phyloP scores from a whole-genome alignment of 2,329 filamentous ascomycete genomes.

The Diplodia corticola region DNA sequence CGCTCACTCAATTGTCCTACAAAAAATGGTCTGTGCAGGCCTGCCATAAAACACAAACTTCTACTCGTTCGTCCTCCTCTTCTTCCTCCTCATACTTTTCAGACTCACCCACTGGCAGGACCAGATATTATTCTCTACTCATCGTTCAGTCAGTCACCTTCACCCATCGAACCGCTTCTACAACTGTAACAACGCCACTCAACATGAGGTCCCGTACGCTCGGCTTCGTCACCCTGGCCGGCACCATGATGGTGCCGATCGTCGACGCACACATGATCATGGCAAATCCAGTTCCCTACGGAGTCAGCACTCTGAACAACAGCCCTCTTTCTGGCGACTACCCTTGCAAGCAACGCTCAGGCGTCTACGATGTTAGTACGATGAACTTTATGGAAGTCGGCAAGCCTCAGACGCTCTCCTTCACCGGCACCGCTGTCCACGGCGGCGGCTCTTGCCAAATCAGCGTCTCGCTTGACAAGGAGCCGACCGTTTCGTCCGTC shows the following conservation, averaged over 20 bases:
- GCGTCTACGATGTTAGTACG: conserved; percentile 47
- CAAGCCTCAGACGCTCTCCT: conserved; percentile 60
- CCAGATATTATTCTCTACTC: background rate
- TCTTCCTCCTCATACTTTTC: background rate
- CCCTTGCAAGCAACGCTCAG: conserved; percentile 70
- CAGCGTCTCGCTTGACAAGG: conserved; percentile 72
- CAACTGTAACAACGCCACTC: background rate
- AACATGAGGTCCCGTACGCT: conserved; percentile 19
- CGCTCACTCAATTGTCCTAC: background rate
- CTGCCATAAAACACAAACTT: background rate
- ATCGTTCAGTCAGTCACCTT: conserved; percentile 1
- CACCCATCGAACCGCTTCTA: background rate
- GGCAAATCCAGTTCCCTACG: conserved; percentile 65
- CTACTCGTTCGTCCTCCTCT: no score
- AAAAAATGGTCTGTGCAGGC: background rate
- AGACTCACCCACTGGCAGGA: background rate
- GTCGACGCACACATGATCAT: conserved; percentile 77
- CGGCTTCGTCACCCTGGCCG: conserved; percentile 23
- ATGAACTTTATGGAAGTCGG: conserved; percentile 67
- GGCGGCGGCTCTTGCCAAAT: conserved; percentile 91
- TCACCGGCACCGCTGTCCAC: conserved; percentile 74
- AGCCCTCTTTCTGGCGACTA: conserved; percentile 73
- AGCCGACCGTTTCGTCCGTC: conserved; percentile 64
- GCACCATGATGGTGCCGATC: conserved; percentile 53
- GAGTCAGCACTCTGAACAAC: conserved; percentile 54